Conservation (phyloP, 805 yeast species). For the Candida alai region DNA sequence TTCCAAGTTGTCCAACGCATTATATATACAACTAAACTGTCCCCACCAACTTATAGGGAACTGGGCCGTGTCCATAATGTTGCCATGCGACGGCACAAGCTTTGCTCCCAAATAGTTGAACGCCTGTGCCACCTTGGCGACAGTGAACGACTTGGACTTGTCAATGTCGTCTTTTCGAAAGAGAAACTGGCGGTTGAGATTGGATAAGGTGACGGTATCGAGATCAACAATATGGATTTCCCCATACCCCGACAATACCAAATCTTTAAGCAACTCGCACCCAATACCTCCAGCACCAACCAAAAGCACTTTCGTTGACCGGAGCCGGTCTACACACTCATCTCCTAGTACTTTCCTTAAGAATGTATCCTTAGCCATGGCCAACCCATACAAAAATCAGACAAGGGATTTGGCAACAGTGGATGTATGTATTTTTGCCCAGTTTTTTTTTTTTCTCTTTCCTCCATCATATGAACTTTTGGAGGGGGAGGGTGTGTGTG, state of each 20-base stretch:
- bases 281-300: slow-evolving; percentile 99
- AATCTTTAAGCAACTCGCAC: slow-evolving; percentile 80
- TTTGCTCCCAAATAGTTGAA: slow-evolving; percentile 62
- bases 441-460: too few species aligned
- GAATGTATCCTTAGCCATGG: slow-evolving; percentile 39
- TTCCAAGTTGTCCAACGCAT: slow-evolving; percentile 90
- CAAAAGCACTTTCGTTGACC: slow-evolving; percentile 56
- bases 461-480: too few species aligned
- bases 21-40: slow-evolving; percentile 76
- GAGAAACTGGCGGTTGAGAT: slow-evolving; percentile 88
- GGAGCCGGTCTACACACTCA: slow-evolving; percentile 24
- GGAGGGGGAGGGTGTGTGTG: too few species aligned
- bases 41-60: slow-evolving; percentile 74
- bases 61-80: slow-evolving; percentile 69
- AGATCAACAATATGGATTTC: slow-evolving; percentile 91
- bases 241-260: slow-evolving; percentile 75
- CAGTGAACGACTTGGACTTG: slow-evolving; percentile 81
- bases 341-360: slow-evolving; percentile 44
- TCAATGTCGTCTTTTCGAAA: slow-evolving; percentile 89
- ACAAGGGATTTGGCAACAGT: too few species aligned
- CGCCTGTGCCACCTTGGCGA: slow-evolving; percentile 71
- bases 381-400: not conserved
- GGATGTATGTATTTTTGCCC: too few species aligned
- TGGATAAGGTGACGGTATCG: slow-evolving; percentile 91
- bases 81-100: slow-evolving; percentile 77